Evolutionary conservation across 108 stramenopile genomes (phyloP).

Genomic region (Nitzschia sp.): DNA sequence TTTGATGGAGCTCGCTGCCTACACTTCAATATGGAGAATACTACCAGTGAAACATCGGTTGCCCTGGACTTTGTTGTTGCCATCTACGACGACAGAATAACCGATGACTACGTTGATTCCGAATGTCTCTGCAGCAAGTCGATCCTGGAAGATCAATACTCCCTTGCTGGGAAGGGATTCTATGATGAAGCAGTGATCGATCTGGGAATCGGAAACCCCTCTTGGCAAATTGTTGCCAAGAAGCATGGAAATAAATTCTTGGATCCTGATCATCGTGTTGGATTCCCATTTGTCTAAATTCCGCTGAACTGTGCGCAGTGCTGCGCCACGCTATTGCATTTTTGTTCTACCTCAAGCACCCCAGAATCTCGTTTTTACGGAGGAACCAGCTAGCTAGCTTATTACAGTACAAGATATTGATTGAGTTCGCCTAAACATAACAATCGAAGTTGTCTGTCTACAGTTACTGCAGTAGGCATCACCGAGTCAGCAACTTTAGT

Average conservation of each 20-base stretch:
- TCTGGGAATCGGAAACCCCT: slow-evolving; percentile 33
- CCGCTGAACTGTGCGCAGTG: neutral
- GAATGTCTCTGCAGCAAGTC: slow-evolving; percentile 3
- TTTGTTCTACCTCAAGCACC: neutral
- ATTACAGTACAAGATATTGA: too few relatives aligned
- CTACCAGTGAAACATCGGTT: slow-evolving; percentile 65
- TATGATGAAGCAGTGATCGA: slow-evolving; percentile 73
- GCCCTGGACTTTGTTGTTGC: slow-evolving; percentile 72
- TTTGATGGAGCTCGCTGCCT: slow-evolving; percentile 76
- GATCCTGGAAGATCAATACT: slow-evolving; percentile 54
- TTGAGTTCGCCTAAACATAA: too few relatives aligned
- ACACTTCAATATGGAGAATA: slow-evolving; percentile 72
- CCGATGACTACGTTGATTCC: slow-evolving; percentile 17
- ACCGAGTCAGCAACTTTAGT: slow-evolving; percentile 17
- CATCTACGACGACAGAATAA: slow-evolving; percentile 38
- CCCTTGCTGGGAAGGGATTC: slow-evolving; percentile 47
- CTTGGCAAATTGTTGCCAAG: slow-evolving; percentile 41
- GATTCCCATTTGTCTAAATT: slow-evolving; percentile 35
- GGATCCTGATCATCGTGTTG: slow-evolving; percentile 48
- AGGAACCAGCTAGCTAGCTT: too few relatives aligned
- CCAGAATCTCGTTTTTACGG: too few relatives aligned
- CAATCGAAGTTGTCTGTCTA: too few relatives aligned
- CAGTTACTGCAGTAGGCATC: too few relatives aligned
- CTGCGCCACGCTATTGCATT: neutral
- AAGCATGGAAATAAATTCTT: slow-evolving; percentile 38